A percentile compares a stretch with the other conserved stretches of the same genome.
Conservation (phyloP, 176 grass and related monocot species). For the Sorghum bicolor region DNA sequence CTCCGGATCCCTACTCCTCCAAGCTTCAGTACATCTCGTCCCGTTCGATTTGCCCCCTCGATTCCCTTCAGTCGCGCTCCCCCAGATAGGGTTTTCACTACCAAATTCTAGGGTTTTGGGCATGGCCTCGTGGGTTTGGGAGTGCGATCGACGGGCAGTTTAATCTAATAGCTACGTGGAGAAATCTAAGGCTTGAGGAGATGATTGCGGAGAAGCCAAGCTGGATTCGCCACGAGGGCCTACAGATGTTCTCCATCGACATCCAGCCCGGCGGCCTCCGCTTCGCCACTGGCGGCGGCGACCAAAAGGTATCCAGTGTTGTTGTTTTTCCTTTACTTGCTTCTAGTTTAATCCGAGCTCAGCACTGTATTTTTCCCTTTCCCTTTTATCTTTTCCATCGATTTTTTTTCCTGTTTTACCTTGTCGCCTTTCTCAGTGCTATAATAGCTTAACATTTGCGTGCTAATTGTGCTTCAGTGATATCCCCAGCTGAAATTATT, state of each 20-base stretch:
- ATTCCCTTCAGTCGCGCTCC: too few species aligned
- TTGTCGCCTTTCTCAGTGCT: neutral
- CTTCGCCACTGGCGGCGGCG: conserved; percentile 92
- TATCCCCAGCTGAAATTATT: neutral
- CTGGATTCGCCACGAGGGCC: conserved; percentile 87
- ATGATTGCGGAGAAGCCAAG: conserved; percentile 94
- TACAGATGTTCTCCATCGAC: conserved; percentile 99
- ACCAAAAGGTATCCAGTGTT: conserved; percentile 47
- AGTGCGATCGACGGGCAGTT: neutral
- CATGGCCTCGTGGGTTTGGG: conserved; percentile 18
- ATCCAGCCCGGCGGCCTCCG: conserved; percentile 78
- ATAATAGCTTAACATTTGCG: neutral
- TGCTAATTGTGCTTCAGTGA: conserved; percentile 4
- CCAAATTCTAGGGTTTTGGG: conserved; percentile 48
- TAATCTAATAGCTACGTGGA: conserved; percentile 15
- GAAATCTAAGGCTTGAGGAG: conserved; percentile 18
- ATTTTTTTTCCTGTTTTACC: neutral
- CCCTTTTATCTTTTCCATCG: neutral
- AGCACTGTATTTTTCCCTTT: neutral
- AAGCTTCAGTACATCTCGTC: neutral
- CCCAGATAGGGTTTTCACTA: too few species aligned
- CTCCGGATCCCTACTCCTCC: neutral
- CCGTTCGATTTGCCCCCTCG: neutral
- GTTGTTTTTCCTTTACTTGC: neutral
- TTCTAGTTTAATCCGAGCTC: neutral